phyloP scores from a whole-genome alignment of 768 basidiomycete species.

The Hypholoma fasciculare region DNA sequence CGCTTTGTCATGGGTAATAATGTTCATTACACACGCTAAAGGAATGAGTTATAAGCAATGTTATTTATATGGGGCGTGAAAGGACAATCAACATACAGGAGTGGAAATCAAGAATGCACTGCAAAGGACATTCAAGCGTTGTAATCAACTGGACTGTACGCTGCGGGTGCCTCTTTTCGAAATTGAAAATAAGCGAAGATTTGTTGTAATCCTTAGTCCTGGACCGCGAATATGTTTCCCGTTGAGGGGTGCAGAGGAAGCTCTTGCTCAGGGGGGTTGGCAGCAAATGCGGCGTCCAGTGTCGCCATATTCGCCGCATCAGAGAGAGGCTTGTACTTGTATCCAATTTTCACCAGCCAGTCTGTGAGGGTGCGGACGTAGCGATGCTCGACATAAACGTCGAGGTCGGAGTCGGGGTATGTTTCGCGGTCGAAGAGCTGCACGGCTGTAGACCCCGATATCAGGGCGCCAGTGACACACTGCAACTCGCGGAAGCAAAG shows the following conservation, averaged over 20 bases:
- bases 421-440: neutral
- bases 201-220: neutral
- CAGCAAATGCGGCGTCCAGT: neutral
- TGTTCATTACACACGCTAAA: conserved; percentile 4
- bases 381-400: conserved; percentile 2
- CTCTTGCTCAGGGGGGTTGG: neutral
- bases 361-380: neutral
- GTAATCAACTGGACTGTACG: conserved; percentile 3
- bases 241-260: neutral
- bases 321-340: neutral
- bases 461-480: neutral
- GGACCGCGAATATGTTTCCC: neutral
- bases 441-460: conserved; percentile 3
- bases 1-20: conserved; percentile 5
- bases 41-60: neutral
- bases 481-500: neutral
- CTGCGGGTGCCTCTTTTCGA: neutral
- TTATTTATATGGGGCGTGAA: neutral
- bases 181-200: neutral
- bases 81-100: neutral
- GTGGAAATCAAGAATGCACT: neutral
- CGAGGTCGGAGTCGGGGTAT: conserved; percentile 1
- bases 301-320: neutral
- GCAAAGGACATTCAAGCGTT: neutral
- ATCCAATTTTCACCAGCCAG: conserved; percentile 1